Conservation (phyloP, 108 stramenopile genomes). For the Mediolabrus comicus region DNA sequence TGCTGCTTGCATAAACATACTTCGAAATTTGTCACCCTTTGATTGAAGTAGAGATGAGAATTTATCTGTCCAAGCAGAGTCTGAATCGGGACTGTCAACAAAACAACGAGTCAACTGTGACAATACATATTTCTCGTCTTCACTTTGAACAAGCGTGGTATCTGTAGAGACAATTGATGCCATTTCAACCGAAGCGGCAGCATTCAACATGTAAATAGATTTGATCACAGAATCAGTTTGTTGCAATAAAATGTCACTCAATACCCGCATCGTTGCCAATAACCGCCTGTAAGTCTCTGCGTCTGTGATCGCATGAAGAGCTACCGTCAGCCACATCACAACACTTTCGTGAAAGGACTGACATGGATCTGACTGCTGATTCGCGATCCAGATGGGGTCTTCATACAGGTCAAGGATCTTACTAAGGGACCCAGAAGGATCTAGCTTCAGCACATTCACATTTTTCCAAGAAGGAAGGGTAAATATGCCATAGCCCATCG, state of each 20-base stretch:
- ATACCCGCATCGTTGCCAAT: conserved; percentile 3
- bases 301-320: conserved; percentile 13
- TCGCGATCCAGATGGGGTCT: conserved; percentile 12
- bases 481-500: conserved; percentile 54
- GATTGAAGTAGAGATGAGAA: conserved; percentile 15
- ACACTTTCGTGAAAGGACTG: conserved; percentile 35
- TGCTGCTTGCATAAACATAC: conserved; percentile 15
- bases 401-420: conserved; percentile 36
- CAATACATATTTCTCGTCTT: conserved; percentile 20
- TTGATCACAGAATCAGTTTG: conserved; percentile 1
- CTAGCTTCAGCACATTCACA: conserved; percentile 36
- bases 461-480: conserved; percentile 30
- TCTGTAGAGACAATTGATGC: conserved; percentile 20
- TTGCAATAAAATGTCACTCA: conserved; percentile 19
- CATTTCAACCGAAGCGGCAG: conserved; percentile 10
- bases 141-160: conserved; percentile 14
- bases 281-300: conserved; percentile 18
- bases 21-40: conserved; percentile 3
- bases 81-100: conserved; percentile 6
- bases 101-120: conserved; percentile 24
- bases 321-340: conserved; percentile 49
- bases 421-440: conserved; percentile 21
- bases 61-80: conserved; percentile 19
- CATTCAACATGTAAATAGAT: conserved; percentile 28
- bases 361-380: conserved; percentile 1